A percentile compares a stretch with the other conserved stretches of the same genome.
Conservation (phyloP, 495 filamentous ascomycete genomes). For the Thozetella sp. region DNA sequence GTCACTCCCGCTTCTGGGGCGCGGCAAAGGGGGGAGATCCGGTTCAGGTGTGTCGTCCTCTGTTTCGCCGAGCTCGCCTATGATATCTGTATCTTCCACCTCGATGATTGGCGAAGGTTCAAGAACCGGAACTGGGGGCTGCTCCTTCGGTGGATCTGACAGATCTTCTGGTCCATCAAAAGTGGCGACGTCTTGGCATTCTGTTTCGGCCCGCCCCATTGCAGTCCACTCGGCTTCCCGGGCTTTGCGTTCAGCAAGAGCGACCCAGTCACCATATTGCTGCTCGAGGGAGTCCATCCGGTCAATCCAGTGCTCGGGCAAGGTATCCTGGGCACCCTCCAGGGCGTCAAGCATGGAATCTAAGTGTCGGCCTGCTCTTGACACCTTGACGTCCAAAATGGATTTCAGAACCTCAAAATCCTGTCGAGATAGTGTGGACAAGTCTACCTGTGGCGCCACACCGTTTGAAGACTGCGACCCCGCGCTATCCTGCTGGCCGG, state of each 20-base stretch:
- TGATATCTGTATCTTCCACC: neutral
- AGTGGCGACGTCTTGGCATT: neutral
- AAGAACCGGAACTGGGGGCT: neutral
- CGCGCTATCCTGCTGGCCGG: conserved; percentile 4
- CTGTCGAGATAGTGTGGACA: conserved; percentile 38
- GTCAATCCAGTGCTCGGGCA: conserved; percentile 88
- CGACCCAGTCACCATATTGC: conserved; percentile 78
- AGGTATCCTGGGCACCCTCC: conserved; percentile 78
- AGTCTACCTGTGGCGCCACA: conserved; percentile 9
- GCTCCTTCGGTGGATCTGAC: neutral
- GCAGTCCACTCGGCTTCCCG: conserved; percentile 29
- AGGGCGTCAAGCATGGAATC: conserved; percentile 84
- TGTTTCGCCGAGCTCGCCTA: neutral
- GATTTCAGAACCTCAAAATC: conserved; percentile 64
- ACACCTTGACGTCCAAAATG: conserved; percentile 68
- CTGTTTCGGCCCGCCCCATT: neutral
- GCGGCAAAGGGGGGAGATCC: conserved; percentile 15
- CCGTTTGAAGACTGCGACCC: conserved; percentile 10
- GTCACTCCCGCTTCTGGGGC: conserved; percentile 29
- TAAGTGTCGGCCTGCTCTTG: conserved; percentile 68
- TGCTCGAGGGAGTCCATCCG: conserved; percentile 78
- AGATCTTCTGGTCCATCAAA: neutral
- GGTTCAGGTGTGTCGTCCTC: conserved; percentile 13
- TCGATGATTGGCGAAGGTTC: neutral
- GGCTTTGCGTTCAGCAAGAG: conserved; percentile 38